Conservation (phyloP, 2,329 filamentous ascomycete species). For the Ophiostoma australiae region DNA sequence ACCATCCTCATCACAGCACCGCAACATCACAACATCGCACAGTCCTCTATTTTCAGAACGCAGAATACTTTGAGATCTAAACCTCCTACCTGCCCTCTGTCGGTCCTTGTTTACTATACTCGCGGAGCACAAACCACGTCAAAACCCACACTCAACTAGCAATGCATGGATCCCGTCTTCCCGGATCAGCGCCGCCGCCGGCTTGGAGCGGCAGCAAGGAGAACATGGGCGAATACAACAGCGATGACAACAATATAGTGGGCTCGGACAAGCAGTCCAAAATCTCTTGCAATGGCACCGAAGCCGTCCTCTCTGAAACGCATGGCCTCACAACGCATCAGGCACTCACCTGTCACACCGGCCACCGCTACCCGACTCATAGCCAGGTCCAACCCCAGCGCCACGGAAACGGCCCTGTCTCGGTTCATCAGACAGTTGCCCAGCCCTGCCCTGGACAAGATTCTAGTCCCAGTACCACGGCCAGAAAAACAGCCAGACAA, state of each 20-base stretch:
- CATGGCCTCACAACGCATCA: background rate
- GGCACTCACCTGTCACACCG: background rate
- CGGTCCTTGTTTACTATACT: background rate
- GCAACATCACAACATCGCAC: background rate
- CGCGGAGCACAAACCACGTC: background rate
- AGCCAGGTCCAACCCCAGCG: background rate
- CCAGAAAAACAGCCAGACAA: background rate
- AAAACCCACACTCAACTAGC: background rate
- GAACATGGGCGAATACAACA: background rate
- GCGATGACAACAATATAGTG: background rate
- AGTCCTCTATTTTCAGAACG: background rate
- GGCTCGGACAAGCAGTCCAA: background rate
- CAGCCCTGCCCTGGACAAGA: background rate
- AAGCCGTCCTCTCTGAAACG: background rate
- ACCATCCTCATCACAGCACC: background rate
- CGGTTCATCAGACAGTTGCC: background rate
- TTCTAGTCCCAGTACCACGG: background rate
- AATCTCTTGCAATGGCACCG: background rate
- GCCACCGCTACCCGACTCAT: background rate
- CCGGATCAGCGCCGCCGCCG: background rate
- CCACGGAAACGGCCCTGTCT: background rate
- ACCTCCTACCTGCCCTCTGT: too few relatives aligned
- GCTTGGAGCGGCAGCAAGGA: conserved; percentile 1
- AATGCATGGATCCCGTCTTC: background rate
- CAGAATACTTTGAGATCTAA: background rate